phyloP scores from a whole-genome alignment of 2,329 filamentous ascomycete species.

The Colletotrichum sp. region DNA sequence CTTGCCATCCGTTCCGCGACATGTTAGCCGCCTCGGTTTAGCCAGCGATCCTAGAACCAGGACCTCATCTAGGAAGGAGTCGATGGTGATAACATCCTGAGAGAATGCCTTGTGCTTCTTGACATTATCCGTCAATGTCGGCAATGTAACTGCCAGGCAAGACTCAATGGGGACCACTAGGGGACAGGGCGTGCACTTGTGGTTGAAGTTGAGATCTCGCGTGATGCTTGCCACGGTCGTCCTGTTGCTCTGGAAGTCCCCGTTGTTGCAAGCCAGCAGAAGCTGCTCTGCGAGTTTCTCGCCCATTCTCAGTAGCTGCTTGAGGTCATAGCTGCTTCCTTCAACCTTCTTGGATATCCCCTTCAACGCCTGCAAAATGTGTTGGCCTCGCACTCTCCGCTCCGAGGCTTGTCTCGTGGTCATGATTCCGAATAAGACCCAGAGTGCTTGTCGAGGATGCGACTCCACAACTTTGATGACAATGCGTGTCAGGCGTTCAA shows the following conservation, averaged over 20 bases:
- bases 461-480: conserved; percentile 83
- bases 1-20: conserved; percentile 86
- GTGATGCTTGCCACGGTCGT: conserved; percentile 74
- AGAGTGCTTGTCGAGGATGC: conserved; percentile 91
- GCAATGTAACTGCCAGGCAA: conserved; percentile 82
- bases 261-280: conserved; percentile 78
- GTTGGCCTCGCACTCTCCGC: conserved; percentile 58
- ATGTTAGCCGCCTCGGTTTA: conserved; percentile 87
- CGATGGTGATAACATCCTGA: conserved; percentile 82
- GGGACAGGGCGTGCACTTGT: conserved; percentile 80
- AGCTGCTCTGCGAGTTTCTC: conserved; percentile 85
- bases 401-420: conserved; percentile 76
- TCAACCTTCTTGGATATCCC: conserved; percentile 56
- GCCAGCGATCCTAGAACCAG: conserved; percentile 89
- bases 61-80: conserved; percentile 83
- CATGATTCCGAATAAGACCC: conserved; percentile 87
- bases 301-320: conserved; percentile 73
- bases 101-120: conserved; percentile 87
- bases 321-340: conserved; percentile 63
- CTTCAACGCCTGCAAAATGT: conserved; percentile 56
- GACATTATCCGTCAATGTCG: conserved; percentile 72
- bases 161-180: conserved; percentile 90
- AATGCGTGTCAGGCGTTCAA: conserved; percentile 76
- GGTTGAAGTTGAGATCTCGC: conserved; percentile 81
- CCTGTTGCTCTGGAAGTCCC: conserved; percentile 71